phyloP scores from a whole-genome alignment of 257 asterid species.

The Osmanthus fragrans region DNA sequence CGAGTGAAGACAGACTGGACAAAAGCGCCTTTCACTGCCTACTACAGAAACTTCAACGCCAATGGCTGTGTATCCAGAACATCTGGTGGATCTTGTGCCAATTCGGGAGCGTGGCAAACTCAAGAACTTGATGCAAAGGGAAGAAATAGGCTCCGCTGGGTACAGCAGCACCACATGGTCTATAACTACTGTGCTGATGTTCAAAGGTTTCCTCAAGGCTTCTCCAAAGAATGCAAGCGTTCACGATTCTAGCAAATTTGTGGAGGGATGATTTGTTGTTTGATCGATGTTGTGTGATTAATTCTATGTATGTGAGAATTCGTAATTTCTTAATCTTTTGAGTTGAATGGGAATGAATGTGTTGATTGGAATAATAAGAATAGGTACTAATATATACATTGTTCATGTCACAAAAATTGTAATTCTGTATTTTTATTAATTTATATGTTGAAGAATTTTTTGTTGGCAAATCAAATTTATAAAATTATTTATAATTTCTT shows the following conservation, averaged over 20 bases:
- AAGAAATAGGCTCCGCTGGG: conserved; percentile 24
- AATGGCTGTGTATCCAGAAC: conserved; percentile 18
- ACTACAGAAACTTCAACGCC: conserved; percentile 22
- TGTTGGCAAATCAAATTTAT: no score
- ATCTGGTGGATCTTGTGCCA: background rate
- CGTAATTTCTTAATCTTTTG: background rate
- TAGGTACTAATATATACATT: no score
- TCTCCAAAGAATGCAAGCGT: conserved; percentile 27
- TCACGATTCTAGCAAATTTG: conserved; percentile 2
- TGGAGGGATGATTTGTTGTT: background rate
- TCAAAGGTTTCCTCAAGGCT: conserved; percentile 26
- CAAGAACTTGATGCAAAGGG: conserved; percentile 26
- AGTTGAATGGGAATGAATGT: background rate
- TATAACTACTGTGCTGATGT: conserved; percentile 27
- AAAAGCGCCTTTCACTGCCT: conserved; percentile 21
- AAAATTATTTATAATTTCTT: no score
- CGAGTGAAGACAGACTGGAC: conserved; percentile 32
- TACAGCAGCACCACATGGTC: conserved; percentile 17
- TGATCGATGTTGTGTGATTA: background rate
- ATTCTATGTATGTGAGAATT: background rate
- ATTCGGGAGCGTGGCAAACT: conserved; percentile 22
- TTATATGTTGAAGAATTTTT: no score
- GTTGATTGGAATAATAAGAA: no score
- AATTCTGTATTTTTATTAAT: no score
- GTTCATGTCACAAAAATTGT: no score